These are phyloP conservation scores for Pleurotus platypus DNA, from an alignment of 768 basidiomycete species.

Conservation along the genomic window DNA sequence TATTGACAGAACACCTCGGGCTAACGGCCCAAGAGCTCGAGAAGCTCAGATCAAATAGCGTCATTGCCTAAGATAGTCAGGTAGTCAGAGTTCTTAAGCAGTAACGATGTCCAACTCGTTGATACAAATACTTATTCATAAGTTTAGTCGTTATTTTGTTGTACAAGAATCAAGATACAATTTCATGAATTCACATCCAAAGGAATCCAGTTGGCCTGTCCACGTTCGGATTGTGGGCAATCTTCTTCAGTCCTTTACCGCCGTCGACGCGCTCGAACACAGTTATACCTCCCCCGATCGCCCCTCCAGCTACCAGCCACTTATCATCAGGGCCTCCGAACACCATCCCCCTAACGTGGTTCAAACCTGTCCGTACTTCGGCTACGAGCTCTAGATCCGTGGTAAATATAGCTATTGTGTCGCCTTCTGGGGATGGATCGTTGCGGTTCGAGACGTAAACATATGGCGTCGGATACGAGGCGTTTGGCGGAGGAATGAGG, in stretches of 20 bases:
- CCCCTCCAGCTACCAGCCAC: slow-evolving; percentile 67
- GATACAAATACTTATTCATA: too few species aligned
- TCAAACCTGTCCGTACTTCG: slow-evolving; percentile 67
- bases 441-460: slow-evolving; percentile 77
- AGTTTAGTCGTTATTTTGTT: too few species aligned
- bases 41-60: slow-evolving; percentile 33
- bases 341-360: slow-evolving; percentile 65
- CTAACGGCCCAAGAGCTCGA: slow-evolving; percentile 32
- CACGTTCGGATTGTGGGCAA: slow-evolving; percentile 43
- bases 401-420: slow-evolving; percentile 69
- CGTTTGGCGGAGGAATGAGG: slow-evolving; percentile 52
- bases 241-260: slow-evolving; percentile 48
- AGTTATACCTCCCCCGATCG: slow-evolving; percentile 61
- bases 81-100: too few species aligned
- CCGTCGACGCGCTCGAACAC: slow-evolving; percentile 64
- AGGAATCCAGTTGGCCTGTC: slow-evolving; percentile 54
- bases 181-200: slow-evolving; percentile 29
- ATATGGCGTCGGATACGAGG: slow-evolving; percentile 50
- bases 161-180: too few species aligned
- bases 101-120: too few species aligned
- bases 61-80: slow-evolving; percentile 32
- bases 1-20: slow-evolving; percentile 41
- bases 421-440: slow-evolving; percentile 64
- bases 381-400: slow-evolving; percentile 49
- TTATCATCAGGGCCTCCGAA: slow-evolving; percentile 60